phyloP scores from a whole-genome alignment of 2,329 filamentous ascomycete genomes.

The Fonsecaea multimorphosa region DNA sequence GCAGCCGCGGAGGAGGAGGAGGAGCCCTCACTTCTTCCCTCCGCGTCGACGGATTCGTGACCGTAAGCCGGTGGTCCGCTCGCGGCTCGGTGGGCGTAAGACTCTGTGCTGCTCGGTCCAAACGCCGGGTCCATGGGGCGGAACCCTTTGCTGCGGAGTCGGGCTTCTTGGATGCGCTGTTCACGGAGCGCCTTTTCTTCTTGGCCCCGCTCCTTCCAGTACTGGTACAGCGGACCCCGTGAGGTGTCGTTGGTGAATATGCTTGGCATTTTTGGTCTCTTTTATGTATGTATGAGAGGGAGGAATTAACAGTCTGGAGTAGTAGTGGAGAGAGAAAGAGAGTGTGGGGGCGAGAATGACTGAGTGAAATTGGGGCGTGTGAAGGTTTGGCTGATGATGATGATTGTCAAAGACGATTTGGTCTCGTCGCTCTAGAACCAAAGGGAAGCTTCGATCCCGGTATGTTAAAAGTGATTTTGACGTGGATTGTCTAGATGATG shows the following conservation, averaged over 20 bases:
- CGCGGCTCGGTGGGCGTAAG: conserved; percentile 19
- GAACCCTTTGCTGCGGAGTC: conserved; percentile 21
- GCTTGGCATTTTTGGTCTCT: conserved; percentile 7
- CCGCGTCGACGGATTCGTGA: not conserved
- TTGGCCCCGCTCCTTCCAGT: conserved; percentile 27
- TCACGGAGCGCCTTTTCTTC: conserved; percentile 22
- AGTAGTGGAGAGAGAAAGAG: no score
- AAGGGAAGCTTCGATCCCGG: not conserved
- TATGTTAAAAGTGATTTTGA: no score
- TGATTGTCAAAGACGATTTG: not conserved
- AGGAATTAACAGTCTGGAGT: no score
- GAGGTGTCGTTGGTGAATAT: conserved; percentile 30
- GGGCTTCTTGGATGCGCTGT: conserved; percentile 27
- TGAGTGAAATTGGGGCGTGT: not conserved
- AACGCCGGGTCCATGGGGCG: conserved; percentile 17
- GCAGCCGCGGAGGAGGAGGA: no score
- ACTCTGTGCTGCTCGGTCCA: conserved; percentile 22
- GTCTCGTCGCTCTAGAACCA: not conserved
- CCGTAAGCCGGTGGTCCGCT: conserved; percentile 23
- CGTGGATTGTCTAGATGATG: no score
- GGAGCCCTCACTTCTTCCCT: not conserved
- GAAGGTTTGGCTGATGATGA: not conserved
- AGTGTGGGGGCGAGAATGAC: not conserved
- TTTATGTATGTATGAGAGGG: not conserved
- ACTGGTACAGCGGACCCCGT: conserved; percentile 29